These are phyloP conservation scores for Polyplosphaeria fusca DNA, from an alignment of 495 filamentous ascomycete species.

Conservation along the genomic window DNA sequence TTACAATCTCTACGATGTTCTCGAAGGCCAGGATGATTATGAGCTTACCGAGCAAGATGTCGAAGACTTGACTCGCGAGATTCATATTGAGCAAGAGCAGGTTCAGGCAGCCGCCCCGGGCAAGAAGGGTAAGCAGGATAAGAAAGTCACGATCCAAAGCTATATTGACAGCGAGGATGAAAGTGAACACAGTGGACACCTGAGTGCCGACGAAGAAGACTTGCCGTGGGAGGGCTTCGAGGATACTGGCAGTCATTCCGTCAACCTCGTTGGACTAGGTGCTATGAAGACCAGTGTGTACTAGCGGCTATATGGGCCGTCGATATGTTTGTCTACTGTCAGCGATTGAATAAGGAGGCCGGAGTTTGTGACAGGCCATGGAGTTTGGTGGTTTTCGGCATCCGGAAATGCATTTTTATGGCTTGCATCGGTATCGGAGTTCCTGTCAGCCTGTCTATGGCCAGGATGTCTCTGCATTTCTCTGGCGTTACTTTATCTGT, in stretches of 20 bases:
- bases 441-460: not conserved
- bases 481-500: not conserved
- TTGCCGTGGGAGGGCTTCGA: constrained; percentile 33
- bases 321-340: too few species aligned
- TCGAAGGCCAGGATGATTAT: constrained; percentile 72
- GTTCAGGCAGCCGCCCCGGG: constrained; percentile 21
- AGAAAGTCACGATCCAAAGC: constrained; percentile 35
- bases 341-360: too few species aligned
- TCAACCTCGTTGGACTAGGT: not conserved
- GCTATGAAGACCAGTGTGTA: not conserved
- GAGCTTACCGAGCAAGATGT: constrained; percentile 64
- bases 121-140: constrained; percentile 20
- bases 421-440: not conserved
- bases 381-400: not conserved
- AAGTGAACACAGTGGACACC: constrained; percentile 1
- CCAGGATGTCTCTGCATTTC: not conserved
- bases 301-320: not conserved
- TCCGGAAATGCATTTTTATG: not conserved
- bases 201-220: constrained; percentile 21
- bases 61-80: constrained; percentile 63
- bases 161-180: constrained; percentile 21
- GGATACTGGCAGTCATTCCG: not conserved
- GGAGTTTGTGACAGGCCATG: too few species aligned
- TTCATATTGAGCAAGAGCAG: constrained; percentile 47
- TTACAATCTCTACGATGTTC: constrained; percentile 83